Evolutionary conservation across 306 rosid species (phyloP).

Genomic region (Citrullus mucosospermus): DNA sequence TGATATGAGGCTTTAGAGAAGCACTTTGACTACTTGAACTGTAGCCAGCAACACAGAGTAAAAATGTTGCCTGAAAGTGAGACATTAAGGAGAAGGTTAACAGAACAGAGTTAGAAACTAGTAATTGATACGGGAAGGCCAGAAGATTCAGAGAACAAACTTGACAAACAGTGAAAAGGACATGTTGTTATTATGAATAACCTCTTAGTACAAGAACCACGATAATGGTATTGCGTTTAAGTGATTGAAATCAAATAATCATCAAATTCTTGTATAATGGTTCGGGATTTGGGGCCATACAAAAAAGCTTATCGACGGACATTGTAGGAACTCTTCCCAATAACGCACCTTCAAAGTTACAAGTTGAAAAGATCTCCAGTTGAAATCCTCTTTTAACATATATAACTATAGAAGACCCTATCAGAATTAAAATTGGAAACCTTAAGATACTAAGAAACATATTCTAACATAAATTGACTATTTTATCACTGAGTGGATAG

Average conservation of each 20-base stretch:
- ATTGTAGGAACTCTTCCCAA: not conserved
- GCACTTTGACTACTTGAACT: slow-evolving; percentile 56
- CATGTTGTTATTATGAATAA: not conserved
- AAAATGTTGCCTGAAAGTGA: slow-evolving; percentile 47
- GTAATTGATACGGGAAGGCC: not conserved
- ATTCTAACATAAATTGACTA: not conserved
- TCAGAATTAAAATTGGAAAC: not conserved
- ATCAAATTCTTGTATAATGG: not conserved
- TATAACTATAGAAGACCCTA: not conserved
- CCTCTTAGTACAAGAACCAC: not conserved
- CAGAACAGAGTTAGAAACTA: slow-evolving; percentile 8
- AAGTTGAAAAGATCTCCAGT: not conserved
- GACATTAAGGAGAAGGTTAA: slow-evolving; percentile 5
- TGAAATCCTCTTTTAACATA: not conserved
- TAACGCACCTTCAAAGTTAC: not conserved
- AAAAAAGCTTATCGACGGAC: not conserved
- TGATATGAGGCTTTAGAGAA: slow-evolving; percentile 64
- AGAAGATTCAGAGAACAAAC: not conserved
- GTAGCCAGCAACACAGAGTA: slow-evolving; percentile 52
- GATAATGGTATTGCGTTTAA: not conserved
- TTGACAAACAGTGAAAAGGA: not conserved
- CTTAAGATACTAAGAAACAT: not conserved
- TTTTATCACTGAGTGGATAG: not conserved
- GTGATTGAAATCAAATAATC: not conserved
- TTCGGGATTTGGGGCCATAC: not conserved